Evolutionary conservation across 2,329 filamentous ascomycete genomes (phyloP).

Genomic region (Fusarium agapanthi): DNA sequence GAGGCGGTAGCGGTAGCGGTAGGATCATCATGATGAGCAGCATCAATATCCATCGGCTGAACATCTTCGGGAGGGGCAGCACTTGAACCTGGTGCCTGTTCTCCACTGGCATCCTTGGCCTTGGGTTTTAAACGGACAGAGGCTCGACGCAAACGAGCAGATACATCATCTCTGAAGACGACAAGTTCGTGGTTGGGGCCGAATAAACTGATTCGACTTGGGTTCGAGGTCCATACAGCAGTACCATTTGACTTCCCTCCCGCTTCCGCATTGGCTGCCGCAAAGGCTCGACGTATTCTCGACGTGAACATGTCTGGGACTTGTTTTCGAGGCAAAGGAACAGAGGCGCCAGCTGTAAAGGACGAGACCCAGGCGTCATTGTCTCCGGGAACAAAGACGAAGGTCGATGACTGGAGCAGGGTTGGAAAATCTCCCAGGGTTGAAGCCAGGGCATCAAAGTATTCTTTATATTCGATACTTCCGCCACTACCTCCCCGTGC

Average conservation of each 20-base stretch:
- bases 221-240: slow-evolving; percentile 90
- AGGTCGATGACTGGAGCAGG: slow-evolving; percentile 81
- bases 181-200: slow-evolving; percentile 89
- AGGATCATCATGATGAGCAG: slow-evolving; percentile 33
- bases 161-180: slow-evolving; percentile 87
- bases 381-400: slow-evolving; percentile 93
- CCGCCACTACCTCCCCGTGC: slow-evolving; percentile 75
- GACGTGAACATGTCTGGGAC: slow-evolving; percentile 93
- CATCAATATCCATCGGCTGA: slow-evolving; percentile 54
- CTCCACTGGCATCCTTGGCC: slow-evolving; percentile 46
- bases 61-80: slow-evolving; percentile 21
- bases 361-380: slow-evolving; percentile 97
- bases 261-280: slow-evolving; percentile 76
- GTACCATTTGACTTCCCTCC: slow-evolving; percentile 60
- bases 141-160: slow-evolving; percentile 78
- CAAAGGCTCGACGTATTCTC: slow-evolving; percentile 82
- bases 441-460: slow-evolving; percentile 87
- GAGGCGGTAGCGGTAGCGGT: slow-evolving; percentile 20
- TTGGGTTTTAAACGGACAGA: slow-evolving; percentile 73
- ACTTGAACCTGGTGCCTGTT: slow-evolving; percentile 36
- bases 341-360: slow-evolving; percentile 79
- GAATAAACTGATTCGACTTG: slow-evolving; percentile 82
- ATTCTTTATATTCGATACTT: slow-evolving; percentile 96
- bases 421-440: slow-evolving; percentile 84
- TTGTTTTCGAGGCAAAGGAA: slow-evolving; percentile 72